A percentile compares a stretch with the other conserved stretches of the same genome.
These are phyloP conservation scores for Boechera stricta DNA, from an alignment of 345 rosid genomes.

Conservation along the genomic window DNA sequence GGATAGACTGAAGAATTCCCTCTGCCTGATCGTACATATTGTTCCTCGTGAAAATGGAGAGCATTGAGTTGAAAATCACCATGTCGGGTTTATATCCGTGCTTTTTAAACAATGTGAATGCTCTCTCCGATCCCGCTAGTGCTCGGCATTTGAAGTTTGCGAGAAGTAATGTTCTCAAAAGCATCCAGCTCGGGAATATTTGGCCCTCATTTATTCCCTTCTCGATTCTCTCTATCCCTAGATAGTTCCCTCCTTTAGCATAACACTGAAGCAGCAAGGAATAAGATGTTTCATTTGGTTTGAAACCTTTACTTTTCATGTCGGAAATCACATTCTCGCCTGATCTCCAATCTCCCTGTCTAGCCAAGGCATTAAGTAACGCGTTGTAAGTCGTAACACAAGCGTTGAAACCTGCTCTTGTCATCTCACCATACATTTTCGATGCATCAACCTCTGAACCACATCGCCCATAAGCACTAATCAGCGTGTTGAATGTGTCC, in stretches of 20 bases:
- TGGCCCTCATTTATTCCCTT: constrained; percentile 63
- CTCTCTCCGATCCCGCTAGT: constrained; percentile 68
- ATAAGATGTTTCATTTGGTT: constrained; percentile 79
- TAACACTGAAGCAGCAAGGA: constrained; percentile 73
- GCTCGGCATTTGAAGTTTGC: constrained; percentile 73
- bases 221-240: constrained; percentile 75
- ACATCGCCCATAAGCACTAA: constrained; percentile 80
- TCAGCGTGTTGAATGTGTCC: constrained; percentile 87
- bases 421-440: constrained; percentile 76
- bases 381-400: constrained; percentile 85
- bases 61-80: constrained; percentile 79
- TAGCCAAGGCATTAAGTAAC: constrained; percentile 80
- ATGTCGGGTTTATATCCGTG: constrained; percentile 82
- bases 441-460: constrained; percentile 74
- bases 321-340: constrained; percentile 73
- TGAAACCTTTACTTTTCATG: constrained; percentile 82
- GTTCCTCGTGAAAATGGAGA: constrained; percentile 73
- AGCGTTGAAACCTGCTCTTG: constrained; percentile 77
- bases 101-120: constrained; percentile 61
- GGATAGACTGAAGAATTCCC: constrained; percentile 60
- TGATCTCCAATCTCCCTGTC: constrained; percentile 77
- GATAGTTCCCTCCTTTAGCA: constrained; percentile 73
- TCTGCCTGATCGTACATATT: constrained; percentile 65
- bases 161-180: constrained; percentile 79
- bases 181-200: constrained; percentile 93